These are phyloP conservation scores for Amanita phalloides DNA, from an alignment of 768 basidiomycete genomes.

Conservation along the genomic window DNA sequence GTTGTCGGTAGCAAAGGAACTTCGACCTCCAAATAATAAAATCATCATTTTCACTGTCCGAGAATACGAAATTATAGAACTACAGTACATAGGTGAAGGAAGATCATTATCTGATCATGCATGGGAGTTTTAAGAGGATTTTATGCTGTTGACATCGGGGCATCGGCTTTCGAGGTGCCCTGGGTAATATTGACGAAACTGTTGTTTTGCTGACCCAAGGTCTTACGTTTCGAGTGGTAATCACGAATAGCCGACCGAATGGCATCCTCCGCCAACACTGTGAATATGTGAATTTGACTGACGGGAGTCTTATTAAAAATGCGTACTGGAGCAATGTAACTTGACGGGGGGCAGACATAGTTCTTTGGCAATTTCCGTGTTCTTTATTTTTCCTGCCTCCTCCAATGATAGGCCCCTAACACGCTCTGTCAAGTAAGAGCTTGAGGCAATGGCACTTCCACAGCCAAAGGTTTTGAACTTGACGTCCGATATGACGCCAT, in stretches of 20 bases:
- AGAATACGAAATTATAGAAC: constrained; percentile 7
- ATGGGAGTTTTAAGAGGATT: neutral
- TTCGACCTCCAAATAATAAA: constrained; percentile 8
- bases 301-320: neutral
- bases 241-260: constrained; percentile 97
- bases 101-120: neutral
- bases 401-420: constrained; percentile 92
- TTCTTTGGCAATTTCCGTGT: constrained; percentile 99
- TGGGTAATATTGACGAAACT: constrained; percentile 66
- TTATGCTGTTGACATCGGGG: constrained; percentile 8
- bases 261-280: constrained; percentile 96
- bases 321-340: constrained; percentile 85
- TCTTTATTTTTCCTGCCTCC: constrained; percentile 93
- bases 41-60: neutral
- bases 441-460: constrained; percentile 95
- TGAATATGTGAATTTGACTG: constrained; percentile 6
- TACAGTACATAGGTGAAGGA: constrained; percentile 10
- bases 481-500: constrained; percentile 93
- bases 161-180: constrained; percentile 27
- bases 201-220: constrained; percentile 31
- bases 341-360: constrained; percentile 93
- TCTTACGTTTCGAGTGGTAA: constrained; percentile 77
- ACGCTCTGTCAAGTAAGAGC: constrained; percentile 97
- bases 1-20: constrained; percentile 51
- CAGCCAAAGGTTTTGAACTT: constrained; percentile 99